Conservation (phyloP, 352 stramenopile genomes). For the Globisporangium middletonii region DNA sequence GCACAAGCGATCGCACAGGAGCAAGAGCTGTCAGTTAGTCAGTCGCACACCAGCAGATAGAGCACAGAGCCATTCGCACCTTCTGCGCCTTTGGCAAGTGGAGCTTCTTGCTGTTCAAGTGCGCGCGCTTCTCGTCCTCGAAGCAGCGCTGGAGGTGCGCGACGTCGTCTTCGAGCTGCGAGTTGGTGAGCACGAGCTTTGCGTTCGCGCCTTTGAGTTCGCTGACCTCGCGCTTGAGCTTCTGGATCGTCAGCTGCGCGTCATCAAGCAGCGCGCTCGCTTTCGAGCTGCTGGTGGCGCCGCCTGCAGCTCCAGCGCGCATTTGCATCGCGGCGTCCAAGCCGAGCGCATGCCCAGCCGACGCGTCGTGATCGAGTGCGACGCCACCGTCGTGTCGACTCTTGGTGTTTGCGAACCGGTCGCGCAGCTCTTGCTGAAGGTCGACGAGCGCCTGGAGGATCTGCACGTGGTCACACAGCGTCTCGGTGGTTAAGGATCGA, state of each 20-base stretch:
- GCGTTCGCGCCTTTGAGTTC: conserved; percentile 57
- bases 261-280: conserved; percentile 37
- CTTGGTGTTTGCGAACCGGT: conserved; percentile 31
- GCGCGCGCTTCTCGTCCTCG: conserved; percentile 57
- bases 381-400: not conserved
- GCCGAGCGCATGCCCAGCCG: too few relatives aligned
- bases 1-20: not conserved
- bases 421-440: conserved; percentile 46
- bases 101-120: conserved; percentile 61
- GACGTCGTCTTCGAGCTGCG: conserved; percentile 71
- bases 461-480: conserved; percentile 29
- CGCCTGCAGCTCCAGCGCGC: not conserved
- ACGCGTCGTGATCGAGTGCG: not conserved
- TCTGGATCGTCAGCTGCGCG: conserved; percentile 61
- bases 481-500: conserved; percentile 11
- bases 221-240: conserved; percentile 56
- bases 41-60: not conserved
- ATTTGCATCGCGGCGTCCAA: too few relatives aligned
- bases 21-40: not conserved
- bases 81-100: conserved; percentile 72
- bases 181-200: conserved; percentile 56
- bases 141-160: conserved; percentile 59
- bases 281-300: conserved; percentile 4
- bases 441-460: conserved; percentile 43
- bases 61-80: conserved; percentile 6